A percentile compares a stretch with the other conserved stretches of the same genome.
phyloP scores from a whole-genome alignment of 2,329 filamentous ascomycete species.

The Venturia aucupariae region DNA sequence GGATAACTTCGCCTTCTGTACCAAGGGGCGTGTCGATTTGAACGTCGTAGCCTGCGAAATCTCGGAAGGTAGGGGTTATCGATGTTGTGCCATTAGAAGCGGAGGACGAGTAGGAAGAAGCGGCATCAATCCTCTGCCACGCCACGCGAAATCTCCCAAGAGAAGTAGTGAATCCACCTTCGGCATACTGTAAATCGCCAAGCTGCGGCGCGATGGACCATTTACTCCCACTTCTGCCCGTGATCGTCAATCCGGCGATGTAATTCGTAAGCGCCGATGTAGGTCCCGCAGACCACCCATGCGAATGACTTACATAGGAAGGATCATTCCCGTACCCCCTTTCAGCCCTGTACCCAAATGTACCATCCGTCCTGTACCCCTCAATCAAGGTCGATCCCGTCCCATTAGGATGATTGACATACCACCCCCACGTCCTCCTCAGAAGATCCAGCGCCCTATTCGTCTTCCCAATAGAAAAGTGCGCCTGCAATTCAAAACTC shows the following conservation, averaged over 20 bases:
- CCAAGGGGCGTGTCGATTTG: constrained; percentile 11
- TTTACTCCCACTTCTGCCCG: constrained; percentile 29
- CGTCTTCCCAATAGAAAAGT: constrained; percentile 40
- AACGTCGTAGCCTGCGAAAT: constrained; percentile 8
- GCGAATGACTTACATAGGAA: constrained; percentile 34
- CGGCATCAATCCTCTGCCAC: constrained; percentile 22
- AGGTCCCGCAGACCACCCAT: constrained; percentile 33
- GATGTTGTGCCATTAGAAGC: not conserved
- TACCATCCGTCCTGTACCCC: constrained; percentile 47
- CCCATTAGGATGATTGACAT: constrained; percentile 47
- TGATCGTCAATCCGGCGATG: constrained; percentile 36
- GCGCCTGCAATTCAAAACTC: constrained; percentile 50
- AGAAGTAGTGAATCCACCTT: constrained; percentile 38
- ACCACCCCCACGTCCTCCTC: constrained; percentile 51
- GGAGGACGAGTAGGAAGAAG: not conserved
- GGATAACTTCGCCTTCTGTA: constrained; percentile 10
- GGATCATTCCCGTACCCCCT: constrained; percentile 43
- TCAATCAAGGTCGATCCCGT: constrained; percentile 51
- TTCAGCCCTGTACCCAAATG: constrained; percentile 47
- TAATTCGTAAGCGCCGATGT: constrained; percentile 30
- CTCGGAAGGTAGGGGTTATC: not conserved
- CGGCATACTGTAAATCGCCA: constrained; percentile 33
- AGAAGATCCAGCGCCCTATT: constrained; percentile 47
- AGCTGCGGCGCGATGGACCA: constrained; percentile 39
- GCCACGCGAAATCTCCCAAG: constrained; percentile 33